These are phyloP conservation scores for Aspergillus sp. DNA, from an alignment of 2,329 filamentous ascomycete species.

Conservation along the genomic window DNA sequence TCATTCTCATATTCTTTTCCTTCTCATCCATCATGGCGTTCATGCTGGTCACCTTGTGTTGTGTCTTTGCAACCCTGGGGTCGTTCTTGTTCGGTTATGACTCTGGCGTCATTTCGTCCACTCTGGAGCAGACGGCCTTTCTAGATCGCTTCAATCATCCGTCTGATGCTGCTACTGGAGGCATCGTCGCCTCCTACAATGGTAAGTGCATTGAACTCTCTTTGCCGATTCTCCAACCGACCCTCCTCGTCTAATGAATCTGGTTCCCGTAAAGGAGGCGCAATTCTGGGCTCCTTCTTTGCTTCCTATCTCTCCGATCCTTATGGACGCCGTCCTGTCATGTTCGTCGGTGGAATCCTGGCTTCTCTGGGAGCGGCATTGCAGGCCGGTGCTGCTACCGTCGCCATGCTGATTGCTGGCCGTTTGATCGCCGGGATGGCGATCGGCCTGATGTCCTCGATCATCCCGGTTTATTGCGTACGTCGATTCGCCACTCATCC, in stretches of 20 bases:
- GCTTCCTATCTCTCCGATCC: conserved; percentile 35
- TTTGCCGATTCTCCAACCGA: not conserved
- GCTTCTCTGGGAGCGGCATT: conserved; percentile 36
- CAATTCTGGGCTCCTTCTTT: conserved; percentile 37
- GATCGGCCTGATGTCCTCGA: conserved; percentile 50
- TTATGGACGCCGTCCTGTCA: conserved; percentile 32
- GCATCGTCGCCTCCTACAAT: conserved; percentile 43
- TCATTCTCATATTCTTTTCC: not conserved
- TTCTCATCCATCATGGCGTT: conserved; percentile 24
- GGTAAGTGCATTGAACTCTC: conserved; percentile 17
- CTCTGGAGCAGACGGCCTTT: conserved; percentile 37
- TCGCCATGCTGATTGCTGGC: conserved; percentile 48
- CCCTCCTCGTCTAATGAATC: conserved; percentile 10
- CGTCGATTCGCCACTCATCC: conserved; percentile 6
- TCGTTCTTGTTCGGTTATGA: conserved; percentile 53
- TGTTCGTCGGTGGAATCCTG: conserved; percentile 35
- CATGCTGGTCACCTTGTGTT: conserved; percentile 33
- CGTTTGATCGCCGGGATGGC: conserved; percentile 52
- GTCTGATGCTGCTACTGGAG: conserved; percentile 35
- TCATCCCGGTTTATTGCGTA: conserved; percentile 49
- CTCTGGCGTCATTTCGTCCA: conserved; percentile 39
- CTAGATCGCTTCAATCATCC: conserved; percentile 28
- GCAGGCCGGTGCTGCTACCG: conserved; percentile 34
- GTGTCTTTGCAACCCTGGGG: conserved; percentile 47
- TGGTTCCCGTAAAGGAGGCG: conserved; percentile 29